A percentile compares a stretch with the other conserved stretches of the same genome.
Evolutionary conservation across 208 protist genomes (phyloP).

Genomic region (Trypanosoma cruzi): DNA sequence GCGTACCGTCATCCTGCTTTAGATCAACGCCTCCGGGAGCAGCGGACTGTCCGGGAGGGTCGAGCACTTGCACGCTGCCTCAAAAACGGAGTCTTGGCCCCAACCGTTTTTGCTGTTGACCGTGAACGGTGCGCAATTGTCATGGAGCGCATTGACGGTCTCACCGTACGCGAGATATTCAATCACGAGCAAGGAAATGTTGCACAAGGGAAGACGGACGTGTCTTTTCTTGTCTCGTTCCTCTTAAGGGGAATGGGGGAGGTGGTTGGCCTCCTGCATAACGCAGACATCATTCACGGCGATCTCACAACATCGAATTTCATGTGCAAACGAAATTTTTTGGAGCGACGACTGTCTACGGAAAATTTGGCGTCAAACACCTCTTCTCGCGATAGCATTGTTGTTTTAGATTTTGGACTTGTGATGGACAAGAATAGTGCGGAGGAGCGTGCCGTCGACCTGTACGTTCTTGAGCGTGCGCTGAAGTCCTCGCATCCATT

Average conservation of each 20-base stretch:
- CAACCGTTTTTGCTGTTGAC: constrained; percentile 67
- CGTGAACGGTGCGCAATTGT: constrained; percentile 50
- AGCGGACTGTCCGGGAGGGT: constrained; percentile 79
- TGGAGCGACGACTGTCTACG: constrained; percentile 1
- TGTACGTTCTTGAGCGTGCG: constrained; percentile 98
- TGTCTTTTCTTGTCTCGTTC: constrained; percentile 27
- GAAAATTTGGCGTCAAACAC: not conserved
- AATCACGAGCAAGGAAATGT: constrained; percentile 35
- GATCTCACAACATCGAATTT: constrained; percentile 99
- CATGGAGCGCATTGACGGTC: constrained; percentile 83
- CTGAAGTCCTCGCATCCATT: constrained; percentile 95
- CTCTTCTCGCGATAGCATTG: constrained; percentile 38
- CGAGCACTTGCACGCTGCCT: constrained; percentile 62
- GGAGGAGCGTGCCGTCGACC: constrained; percentile 98
- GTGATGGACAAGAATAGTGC: constrained; percentile 78
- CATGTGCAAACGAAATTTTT: constrained; percentile 42
- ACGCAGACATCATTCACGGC: constrained; percentile 94
- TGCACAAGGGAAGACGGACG: not conserved
- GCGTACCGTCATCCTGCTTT: constrained; percentile 73
- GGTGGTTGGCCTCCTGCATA: constrained; percentile 91
- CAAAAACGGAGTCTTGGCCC: constrained; percentile 63
- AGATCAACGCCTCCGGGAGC: constrained; percentile 75
- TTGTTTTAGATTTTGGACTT: constrained; percentile 98
- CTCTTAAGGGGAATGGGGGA: constrained; percentile 85
- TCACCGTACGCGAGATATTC: constrained; percentile 67